Conservation (phyloP, 2,329 filamentous ascomycete species). For the Penicillium sp. region DNA sequence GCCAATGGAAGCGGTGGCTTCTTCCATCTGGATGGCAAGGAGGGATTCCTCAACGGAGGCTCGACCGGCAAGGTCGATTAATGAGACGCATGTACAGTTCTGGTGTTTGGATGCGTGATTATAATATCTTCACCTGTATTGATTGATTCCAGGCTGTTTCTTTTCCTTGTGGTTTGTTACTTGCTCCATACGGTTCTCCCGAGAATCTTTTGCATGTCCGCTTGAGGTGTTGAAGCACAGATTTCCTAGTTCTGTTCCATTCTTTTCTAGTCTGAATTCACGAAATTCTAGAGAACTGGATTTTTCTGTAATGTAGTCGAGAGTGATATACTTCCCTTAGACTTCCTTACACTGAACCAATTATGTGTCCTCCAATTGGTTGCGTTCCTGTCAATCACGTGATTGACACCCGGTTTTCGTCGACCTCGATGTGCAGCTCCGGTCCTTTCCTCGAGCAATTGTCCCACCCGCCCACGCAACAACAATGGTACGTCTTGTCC, state of each 20-base stretch:
- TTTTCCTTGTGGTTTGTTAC: neutral
- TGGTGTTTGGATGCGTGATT: conserved; percentile 28
- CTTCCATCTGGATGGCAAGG: conserved; percentile 52
- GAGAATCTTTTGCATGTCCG: conserved; percentile 24
- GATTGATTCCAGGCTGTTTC: conserved; percentile 23
- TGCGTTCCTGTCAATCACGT: conserved; percentile 22
- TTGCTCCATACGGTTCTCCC: conserved; percentile 8
- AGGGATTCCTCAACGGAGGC: conserved; percentile 46
- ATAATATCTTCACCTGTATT: conserved; percentile 28
- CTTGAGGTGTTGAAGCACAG: conserved; percentile 24
- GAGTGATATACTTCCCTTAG: neutral
- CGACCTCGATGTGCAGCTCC: conserved; percentile 27
- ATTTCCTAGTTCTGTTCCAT: conserved; percentile 16
- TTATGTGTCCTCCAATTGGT: conserved; percentile 30
- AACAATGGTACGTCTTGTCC: conserved; percentile 34
- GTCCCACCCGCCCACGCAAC: conserved; percentile 28
- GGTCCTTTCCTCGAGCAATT: conserved; percentile 28
- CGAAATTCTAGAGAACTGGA: neutral
- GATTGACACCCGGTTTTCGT: conserved; percentile 38
- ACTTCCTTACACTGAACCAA: conserved; percentile 6
- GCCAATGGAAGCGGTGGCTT: conserved; percentile 42
- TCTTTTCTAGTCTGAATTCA: conserved; percentile 6
- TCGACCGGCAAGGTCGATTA: conserved; percentile 51
- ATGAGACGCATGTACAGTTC: conserved; percentile 37
- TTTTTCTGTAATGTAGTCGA: neutral